phyloP scores from a whole-genome alignment of 2,329 filamentous ascomycete species.

The Lomentospora prolificans region DNA sequence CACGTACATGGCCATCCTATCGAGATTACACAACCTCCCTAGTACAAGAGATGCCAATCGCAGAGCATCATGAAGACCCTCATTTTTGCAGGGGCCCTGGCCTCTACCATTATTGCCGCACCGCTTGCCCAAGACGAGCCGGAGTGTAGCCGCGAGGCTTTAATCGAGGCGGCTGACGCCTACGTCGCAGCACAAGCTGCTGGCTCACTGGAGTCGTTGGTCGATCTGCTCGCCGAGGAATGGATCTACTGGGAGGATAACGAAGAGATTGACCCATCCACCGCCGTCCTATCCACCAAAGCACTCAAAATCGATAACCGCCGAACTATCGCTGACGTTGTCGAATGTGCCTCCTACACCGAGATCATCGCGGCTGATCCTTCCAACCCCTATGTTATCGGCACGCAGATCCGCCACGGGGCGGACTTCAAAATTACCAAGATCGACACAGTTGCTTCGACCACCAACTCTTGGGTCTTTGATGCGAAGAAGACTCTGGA shows the following conservation, averaged over 20 bases:
- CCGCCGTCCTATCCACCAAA: constrained; percentile 21
- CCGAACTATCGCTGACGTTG: constrained; percentile 26
- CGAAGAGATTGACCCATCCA: constrained; percentile 15
- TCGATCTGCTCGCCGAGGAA: constrained; percentile 23
- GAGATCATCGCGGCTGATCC: constrained; percentile 22
- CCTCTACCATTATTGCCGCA: not conserved
- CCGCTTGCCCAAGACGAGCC: not conserved
- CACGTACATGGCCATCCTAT: too few species aligned
- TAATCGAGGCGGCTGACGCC: constrained; percentile 7
- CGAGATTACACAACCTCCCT: too few species aligned
- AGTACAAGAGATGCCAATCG: not conserved
- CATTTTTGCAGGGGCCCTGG: not conserved
- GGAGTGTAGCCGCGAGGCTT: constrained; percentile 5
- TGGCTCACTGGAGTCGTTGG: constrained; percentile 3
- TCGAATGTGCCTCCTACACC: constrained; percentile 24
- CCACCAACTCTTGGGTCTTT: constrained; percentile 27
- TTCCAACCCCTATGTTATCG: constrained; percentile 27
- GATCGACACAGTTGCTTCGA: constrained; percentile 22
- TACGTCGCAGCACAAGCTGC: constrained; percentile 5
- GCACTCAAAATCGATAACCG: constrained; percentile 24
- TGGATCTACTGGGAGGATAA: constrained; percentile 37
- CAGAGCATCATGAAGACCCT: not conserved
- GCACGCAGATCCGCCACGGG: constrained; percentile 23
- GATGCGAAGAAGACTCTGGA: constrained; percentile 24
- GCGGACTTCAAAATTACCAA: constrained; percentile 14